Evolutionary conservation across 768 basidiomycete species (phyloP).

Genomic region (Leccinellum luteum): DNA sequence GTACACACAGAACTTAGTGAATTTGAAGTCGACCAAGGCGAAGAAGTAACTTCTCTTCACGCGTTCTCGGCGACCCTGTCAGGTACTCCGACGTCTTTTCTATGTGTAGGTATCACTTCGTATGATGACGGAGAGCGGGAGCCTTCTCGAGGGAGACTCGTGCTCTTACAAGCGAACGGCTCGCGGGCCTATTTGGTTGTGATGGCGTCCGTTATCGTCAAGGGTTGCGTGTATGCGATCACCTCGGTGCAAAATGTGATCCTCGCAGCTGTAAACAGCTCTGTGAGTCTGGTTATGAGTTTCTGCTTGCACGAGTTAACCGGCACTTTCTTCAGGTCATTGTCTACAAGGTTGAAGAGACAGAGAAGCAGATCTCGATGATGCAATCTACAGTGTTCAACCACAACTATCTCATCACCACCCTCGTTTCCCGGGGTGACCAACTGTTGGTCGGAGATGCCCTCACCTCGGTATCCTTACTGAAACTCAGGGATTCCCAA

Average conservation of each 20-base stretch:
- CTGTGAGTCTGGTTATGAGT: constrained; percentile 44
- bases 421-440: constrained; percentile 54
- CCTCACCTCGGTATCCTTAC: constrained; percentile 72
- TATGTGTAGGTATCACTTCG: constrained; percentile 50
- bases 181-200: constrained; percentile 26
- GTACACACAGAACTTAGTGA: constrained; percentile 24
- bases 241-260: constrained; percentile 48
- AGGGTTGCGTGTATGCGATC: constrained; percentile 71
- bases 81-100: constrained; percentile 36
- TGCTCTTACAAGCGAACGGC: constrained; percentile 45
- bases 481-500: constrained; percentile 47
- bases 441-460: constrained; percentile 74
- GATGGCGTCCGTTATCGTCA: constrained; percentile 43
- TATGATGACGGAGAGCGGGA: constrained; percentile 45
- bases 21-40: constrained; percentile 39
- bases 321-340: constrained; percentile 40
- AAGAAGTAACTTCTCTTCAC: constrained; percentile 61
- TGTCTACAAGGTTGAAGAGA: constrained; percentile 40
- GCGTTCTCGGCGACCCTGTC: constrained; percentile 28
- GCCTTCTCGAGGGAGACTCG: constrained; percentile 55
- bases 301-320: not conserved
- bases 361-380: constrained; percentile 32
- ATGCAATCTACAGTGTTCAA: constrained; percentile 59
- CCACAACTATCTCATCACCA: constrained; percentile 78
- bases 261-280: constrained; percentile 71